A percentile compares a stretch with the other conserved stretches of the same genome.
phyloP scores from a whole-genome alignment of 2,329 filamentous ascomycete species.

The Exophiala oligosperma region DNA sequence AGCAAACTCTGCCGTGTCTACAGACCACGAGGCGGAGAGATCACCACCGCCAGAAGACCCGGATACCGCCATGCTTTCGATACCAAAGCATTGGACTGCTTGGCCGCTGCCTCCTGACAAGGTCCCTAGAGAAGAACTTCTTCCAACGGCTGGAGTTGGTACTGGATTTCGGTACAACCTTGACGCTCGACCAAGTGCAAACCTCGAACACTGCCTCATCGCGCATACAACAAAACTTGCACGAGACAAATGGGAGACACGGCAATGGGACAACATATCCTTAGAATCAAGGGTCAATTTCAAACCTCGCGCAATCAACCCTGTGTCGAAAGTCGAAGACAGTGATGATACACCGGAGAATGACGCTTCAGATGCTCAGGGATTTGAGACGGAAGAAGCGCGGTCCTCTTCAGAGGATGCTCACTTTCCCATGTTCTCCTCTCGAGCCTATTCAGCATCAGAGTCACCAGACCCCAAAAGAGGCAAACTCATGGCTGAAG shows the following conservation, averaged over 20 bases:
- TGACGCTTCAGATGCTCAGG: neutral
- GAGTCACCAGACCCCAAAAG: neutral
- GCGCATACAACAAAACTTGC: slow-evolving; percentile 66
- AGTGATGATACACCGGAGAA: neutral
- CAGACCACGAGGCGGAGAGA: neutral
- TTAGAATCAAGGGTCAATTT: neutral
- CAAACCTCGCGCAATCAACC: neutral
- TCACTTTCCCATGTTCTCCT: slow-evolving; percentile 15
- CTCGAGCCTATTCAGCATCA: slow-evolving; percentile 10
- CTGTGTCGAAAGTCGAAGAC: slow-evolving; percentile 1
- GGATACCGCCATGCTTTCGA: slow-evolving; percentile 37
- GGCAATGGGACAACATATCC: slow-evolving; percentile 16
- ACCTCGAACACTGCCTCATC: slow-evolving; percentile 69
- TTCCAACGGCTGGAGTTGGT: slow-evolving; percentile 31
- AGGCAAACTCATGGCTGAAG: slow-evolving; percentile 20
- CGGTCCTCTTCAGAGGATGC: neutral
- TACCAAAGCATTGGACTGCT: slow-evolving; percentile 70
- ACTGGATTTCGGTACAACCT: slow-evolving; percentile 3
- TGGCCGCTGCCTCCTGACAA: slow-evolving; percentile 71
- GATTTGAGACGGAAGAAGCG: neutral
- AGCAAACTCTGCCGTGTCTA: slow-evolving; percentile 5
- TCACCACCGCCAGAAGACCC: slow-evolving; percentile 28
- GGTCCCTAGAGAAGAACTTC: slow-evolving; percentile 62
- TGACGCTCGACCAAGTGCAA: slow-evolving; percentile 50
- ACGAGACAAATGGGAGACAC: slow-evolving; percentile 57